Percentiles rank a stretch among this genome's conserved stretches.
phyloP scores from a whole-genome alignment of 2,329 filamentous ascomycete genomes.

The Cadophora luteo-olivacea region DNA sequence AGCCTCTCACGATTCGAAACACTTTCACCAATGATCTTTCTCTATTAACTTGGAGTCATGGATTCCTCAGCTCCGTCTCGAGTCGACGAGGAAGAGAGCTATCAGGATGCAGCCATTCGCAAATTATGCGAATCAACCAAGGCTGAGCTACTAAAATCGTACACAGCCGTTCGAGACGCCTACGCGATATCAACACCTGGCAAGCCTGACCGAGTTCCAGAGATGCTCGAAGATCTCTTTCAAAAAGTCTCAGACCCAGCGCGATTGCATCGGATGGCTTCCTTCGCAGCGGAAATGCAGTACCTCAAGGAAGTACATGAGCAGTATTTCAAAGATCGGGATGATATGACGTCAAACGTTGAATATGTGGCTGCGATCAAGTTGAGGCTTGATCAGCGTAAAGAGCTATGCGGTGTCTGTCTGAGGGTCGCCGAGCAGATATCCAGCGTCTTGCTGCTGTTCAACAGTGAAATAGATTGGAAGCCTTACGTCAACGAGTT shows the following conservation, averaged over 20 bases:
- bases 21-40: neutral
- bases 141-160: neutral
- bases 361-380: neutral
- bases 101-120: neutral
- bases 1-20: neutral
- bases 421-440: neutral
- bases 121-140: neutral
- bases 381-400: neutral
- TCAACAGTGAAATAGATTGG: conserved; percentile 1
- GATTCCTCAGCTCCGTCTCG: neutral
- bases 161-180: neutral
- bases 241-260: neutral
- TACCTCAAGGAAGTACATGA: neutral
- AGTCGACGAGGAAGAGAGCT: neutral
- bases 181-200: neutral
- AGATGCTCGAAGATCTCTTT: neutral
- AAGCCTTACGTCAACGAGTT: neutral
- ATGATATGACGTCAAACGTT: neutral
- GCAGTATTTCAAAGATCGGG: neutral
- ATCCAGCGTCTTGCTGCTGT: neutral
- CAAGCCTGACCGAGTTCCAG: neutral
- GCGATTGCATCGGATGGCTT: neutral
- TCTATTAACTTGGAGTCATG: neutral
- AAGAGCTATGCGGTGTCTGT: conserved; percentile 7
- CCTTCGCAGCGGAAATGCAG: neutral